Base-by-base conservation (phyloP, 192 early-diverging fungal genomes). In the Entomortierella beljakovae region DNA sequence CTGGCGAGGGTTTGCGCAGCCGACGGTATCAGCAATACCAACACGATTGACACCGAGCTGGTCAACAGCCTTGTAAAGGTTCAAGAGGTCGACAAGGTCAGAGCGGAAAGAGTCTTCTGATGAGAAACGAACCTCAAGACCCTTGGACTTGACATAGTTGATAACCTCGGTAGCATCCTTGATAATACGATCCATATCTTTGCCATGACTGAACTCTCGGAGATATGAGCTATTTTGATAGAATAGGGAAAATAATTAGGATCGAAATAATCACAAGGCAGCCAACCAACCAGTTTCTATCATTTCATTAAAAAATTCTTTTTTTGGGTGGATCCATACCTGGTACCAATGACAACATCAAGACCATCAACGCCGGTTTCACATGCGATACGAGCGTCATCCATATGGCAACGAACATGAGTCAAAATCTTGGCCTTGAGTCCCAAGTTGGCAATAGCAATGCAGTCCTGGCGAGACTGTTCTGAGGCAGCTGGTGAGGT, bases 21-120 rank as follows among this genome's bases (percentile, higher is more conserved):
- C 98, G 52, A 99, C 98, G 16, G 98, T 99, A 80, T 99, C 98
- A 29, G 98, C 98, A 82, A 99, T 97, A 57, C 98, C 98, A 49
- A 99, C 98, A 60, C 98, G 94, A 86, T 95, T 94, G 57, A 99
- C 98, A 65, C 98, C 98, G 60, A 99, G 88, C 90, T 96, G 96
- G 85, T 99, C 98, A 34, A 99, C 96, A 35, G 92, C 89, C 67
- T 92, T 92, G 94, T 99, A 99, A 71, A 99, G 84, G 85, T 91
- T 95, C 80, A 99, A 86, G 75, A 99, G 87, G 84, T 99, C 98
- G 16, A 99, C 98, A 37, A 99, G 88, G 82, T 99, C 98, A 37
- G 90, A 92, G 43, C 98, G 91, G 91, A 99, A 99, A 49, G 98
- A 98, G 70, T 99, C 98, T 87, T 99, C 98, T 16, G 94, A 93